Percentiles rank a stretch among this genome's conserved stretches.
Conservation (phyloP, 768 basidiomycete species). For the Solioccasus polychromus region DNA sequence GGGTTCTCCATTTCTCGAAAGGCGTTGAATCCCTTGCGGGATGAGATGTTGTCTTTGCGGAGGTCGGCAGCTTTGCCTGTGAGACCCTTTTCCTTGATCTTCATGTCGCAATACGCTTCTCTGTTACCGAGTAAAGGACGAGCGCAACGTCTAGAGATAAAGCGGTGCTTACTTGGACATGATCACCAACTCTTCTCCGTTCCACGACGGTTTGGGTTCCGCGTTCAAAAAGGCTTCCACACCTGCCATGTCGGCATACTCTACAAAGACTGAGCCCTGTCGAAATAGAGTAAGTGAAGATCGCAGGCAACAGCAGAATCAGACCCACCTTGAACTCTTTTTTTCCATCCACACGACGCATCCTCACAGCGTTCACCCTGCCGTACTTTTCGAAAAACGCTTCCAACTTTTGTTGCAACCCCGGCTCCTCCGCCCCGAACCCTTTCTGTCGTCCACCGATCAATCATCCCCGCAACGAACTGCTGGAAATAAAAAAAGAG, state of each 20-base stretch:
- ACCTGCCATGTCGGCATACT: conserved; percentile 71
- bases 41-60: conserved; percentile 53
- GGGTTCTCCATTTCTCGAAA: conserved; percentile 62
- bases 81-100: conserved; percentile 91
- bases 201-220: conserved; percentile 79
- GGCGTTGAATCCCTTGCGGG: conserved; percentile 68
- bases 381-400: conserved; percentile 79
- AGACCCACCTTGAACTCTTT: conserved; percentile 81
- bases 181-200: conserved; percentile 69
- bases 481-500: conserved; percentile 1
- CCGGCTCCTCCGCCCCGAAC: conserved; percentile 65
- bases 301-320: not conserved
- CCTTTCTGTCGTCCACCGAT: conserved; percentile 63
- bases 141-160: not conserved
- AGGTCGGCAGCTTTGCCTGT: conserved; percentile 65
- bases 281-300: not conserved
- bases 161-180: conserved; percentile 76
- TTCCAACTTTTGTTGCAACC: conserved; percentile 72
- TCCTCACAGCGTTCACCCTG: conserved; percentile 75
- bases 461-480: not conserved
- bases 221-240: conserved; percentile 75
- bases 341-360: conserved; percentile 74
- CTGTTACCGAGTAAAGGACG: conserved; percentile 34
- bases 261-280: conserved; percentile 90
- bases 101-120: conserved; percentile 90